Evolutionary conservation across 2,329 filamentous ascomycete species (phyloP).

Genomic region (Dothistroma septosporum): DNA sequence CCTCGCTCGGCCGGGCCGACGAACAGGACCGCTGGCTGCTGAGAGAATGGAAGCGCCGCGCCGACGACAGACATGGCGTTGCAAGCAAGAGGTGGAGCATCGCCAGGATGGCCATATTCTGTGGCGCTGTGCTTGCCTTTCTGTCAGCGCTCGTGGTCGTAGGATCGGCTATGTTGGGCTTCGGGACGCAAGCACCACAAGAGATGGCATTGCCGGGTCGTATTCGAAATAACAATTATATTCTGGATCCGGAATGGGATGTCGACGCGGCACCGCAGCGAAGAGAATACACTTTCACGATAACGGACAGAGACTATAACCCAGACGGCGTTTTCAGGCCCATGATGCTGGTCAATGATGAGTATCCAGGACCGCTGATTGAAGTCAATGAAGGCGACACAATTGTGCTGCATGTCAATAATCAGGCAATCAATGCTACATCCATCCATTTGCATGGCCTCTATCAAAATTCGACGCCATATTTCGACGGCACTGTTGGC

Average conservation of each 20-base stretch:
- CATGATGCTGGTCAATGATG: slow-evolving; percentile 38
- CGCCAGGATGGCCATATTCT: background rate
- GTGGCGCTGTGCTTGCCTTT: background rate
- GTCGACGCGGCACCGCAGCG: slow-evolving; percentile 47
- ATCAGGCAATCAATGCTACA: slow-evolving; percentile 39
- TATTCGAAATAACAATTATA: slow-evolving; percentile 48
- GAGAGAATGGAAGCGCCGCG: slow-evolving; percentile 13
- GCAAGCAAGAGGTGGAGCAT: background rate
- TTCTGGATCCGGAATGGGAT: slow-evolving; percentile 57
- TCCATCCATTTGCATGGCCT: slow-evolving; percentile 36
- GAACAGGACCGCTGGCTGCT: slow-evolving; percentile 23
- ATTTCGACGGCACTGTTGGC: slow-evolving; percentile 33
- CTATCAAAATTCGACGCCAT: slow-evolving; percentile 31
- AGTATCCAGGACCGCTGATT: slow-evolving; percentile 35
- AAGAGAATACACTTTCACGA: slow-evolving; percentile 59
- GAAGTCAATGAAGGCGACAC: slow-evolving; percentile 36
- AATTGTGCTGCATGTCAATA: slow-evolving; percentile 34
- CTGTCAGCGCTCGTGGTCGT: background rate
- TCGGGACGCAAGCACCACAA: background rate
- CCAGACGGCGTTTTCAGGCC: slow-evolving; percentile 52
- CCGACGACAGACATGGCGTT: background rate
- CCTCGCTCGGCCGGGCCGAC: background rate
- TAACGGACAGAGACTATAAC: slow-evolving; percentile 55
- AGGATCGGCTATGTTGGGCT: background rate
- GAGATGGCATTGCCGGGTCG: slow-evolving; percentile 1